A percentile compares a stretch with the other conserved stretches of the same genome.
Evolutionary conservation across 2,329 filamentous ascomycete species (phyloP).

Genomic region (Fusarium mangiferae): DNA sequence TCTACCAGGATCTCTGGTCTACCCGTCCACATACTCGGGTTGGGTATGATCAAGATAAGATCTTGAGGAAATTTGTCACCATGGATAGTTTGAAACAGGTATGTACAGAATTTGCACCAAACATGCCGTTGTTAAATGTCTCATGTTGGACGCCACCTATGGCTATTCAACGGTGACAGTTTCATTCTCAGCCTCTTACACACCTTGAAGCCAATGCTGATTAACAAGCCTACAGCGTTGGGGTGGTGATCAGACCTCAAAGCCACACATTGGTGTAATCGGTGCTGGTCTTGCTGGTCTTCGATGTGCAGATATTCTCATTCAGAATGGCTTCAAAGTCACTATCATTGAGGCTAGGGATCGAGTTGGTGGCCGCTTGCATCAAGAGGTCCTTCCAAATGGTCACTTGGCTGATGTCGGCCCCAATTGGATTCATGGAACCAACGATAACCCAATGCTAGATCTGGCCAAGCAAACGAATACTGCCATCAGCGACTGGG

Average conservation of each 20-base stretch:
- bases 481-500: slow-evolving; percentile 60
- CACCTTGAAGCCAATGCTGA: slow-evolving; percentile 37
- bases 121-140: background rate
- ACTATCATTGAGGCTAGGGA: slow-evolving; percentile 76
- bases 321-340: slow-evolving; percentile 72
- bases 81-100: slow-evolving; percentile 53
- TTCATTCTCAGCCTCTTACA: slow-evolving; percentile 7
- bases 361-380: slow-evolving; percentile 73
- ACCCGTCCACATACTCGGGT: slow-evolving; percentile 52
- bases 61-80: slow-evolving; percentile 43
- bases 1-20: slow-evolving; percentile 61
- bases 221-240: slow-evolving; percentile 39
- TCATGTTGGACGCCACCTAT: background rate
- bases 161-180: background rate
- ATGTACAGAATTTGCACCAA: slow-evolving; percentile 13
- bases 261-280: slow-evolving; percentile 71
- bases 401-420: slow-evolving; percentile 67
- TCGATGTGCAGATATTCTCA: slow-evolving; percentile 74
- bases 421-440: slow-evolving; percentile 86
- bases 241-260: slow-evolving; percentile 32
- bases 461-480: slow-evolving; percentile 71
- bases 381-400: slow-evolving; percentile 61
- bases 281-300: slow-evolving; percentile 77
- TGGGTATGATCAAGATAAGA: slow-evolving; percentile 47
- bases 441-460: slow-evolving; percentile 74